Conservation (phyloP, 2,329 filamentous ascomycete genomes). For the Scleromitrula shiraiana region DNA sequence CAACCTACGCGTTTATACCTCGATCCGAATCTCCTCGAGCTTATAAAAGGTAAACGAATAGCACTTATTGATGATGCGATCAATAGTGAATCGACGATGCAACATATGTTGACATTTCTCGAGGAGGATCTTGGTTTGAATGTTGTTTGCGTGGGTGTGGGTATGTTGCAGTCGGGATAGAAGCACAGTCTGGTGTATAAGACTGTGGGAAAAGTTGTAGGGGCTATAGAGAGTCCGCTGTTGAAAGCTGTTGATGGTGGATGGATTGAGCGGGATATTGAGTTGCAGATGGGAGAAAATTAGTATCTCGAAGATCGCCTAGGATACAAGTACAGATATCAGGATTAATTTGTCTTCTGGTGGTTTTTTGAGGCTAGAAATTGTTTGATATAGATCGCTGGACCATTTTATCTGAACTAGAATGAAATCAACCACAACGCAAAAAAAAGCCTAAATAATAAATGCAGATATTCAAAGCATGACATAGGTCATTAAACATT, state of each 20-base stretch:
- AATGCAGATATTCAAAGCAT: no score
- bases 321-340: no score
- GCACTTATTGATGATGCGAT: slow-evolving; percentile 2
- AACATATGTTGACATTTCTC: neutral
- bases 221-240: neutral
- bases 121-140: neutral
- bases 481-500: no score
- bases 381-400: no score
- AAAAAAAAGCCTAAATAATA: no score
- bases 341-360: no score
- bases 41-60: neutral
- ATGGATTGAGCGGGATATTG: neutral
- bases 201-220: neutral
- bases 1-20: neutral
- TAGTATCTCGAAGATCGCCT: no score
- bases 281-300: no score
- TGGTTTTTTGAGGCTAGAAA: no score
- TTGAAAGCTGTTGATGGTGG: neutral
- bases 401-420: no score
- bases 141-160: neutral
- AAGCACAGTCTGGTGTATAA: neutral
- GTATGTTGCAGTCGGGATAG: neutral
- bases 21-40: neutral
- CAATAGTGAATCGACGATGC: neutral
- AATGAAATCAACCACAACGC: no score